Base-by-base conservation (phyloP, 495 filamentous ascomycete genomes). In the Letharia lupina region DNA sequence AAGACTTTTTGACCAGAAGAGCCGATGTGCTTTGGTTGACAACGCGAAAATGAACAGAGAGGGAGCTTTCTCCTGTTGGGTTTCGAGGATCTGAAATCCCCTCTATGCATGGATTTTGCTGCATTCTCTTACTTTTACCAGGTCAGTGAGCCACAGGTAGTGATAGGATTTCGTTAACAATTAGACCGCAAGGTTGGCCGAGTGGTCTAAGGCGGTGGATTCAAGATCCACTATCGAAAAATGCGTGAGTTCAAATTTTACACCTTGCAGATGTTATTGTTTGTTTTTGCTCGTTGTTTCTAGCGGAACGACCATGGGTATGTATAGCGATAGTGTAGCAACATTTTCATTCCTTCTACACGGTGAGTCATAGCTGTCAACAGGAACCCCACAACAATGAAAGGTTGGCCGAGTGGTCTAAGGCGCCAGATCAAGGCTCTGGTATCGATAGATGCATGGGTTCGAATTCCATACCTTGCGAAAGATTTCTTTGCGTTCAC, bases 241-340 rank as follows among this genome's bases (percentile, higher is more conserved):
- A 62, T 62, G 60, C 60, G 42, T 62, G 41, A 62, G 33, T 62
- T 62, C 60, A 10, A 48, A 28, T 18, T 28, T 62, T 13, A 47
- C 23, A 62, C n/a, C 41, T 48, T 31, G 20, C 60, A 45, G 11
- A 47, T 20, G 2, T 28, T 28, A 28, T 28, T 28, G 31, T 18
- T 18, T 23, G 6, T 42, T 60, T 62, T 62, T 37, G n/a, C 23
- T 61, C n/a, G 2, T 42, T 11, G 11, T 42, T 2, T 28, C 18
- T 45, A 42, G 40, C 9, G 40, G 40, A 42, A 42, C 11, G 40
- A 42, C 12, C 10, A 12, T 13, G 6, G 6, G 40, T 42, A 13
- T 42, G 40, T 42, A 42, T 42, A 10, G 40, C 40, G 10, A 42
- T 42, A 5, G 9, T 42, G 11, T 42, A 13, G 40, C 40, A 9